Evolutionary conservation across 495 filamentous ascomycete genomes (phyloP), one percentile per base, ranked within the genome.

Genomic region (Glarea lozoyensis): DNA sequence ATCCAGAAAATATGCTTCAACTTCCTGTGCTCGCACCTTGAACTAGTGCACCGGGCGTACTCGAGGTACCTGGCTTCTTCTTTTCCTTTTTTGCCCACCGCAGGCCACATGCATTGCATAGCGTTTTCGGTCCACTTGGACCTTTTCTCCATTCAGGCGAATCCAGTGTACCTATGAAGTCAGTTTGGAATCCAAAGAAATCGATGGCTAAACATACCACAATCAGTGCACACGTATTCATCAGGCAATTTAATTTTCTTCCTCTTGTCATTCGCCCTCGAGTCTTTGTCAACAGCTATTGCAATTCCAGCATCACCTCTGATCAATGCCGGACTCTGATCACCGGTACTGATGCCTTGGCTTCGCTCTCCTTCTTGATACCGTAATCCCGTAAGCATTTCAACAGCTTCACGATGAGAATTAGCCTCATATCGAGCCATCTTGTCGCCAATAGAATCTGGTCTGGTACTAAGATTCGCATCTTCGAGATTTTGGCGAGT

Each of bases 141-240:
- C 92, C 92, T 57, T 95, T 97, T 43, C 92, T 73, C 92, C 92
- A 98, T 66, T 98, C 92, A 0, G 92, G 92, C 12, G 86, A 93
- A 52, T 96, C 92, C 2, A 88, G 68, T 2, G 86, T 93, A 6
- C 73, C 73, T 78, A 36, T 13, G 43, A 29, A 33, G 13, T n/a
- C 13, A 41, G 36, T 52, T 16, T 22, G 13, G 19, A 12, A 21
- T 34, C 27, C 33, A 20, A 38, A 13, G 9, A 19, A 24, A 20
- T 3, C 2, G 27, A 7, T 10, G 17, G 61, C 10, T 20, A 21
- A 31, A 61, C 64, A 33, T 61, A 62, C 90, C 92, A 65, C 92
- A 98, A 61, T 97, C 92, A 10, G 85, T 86, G 60, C 92, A 98
- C 23, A 94, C 85, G 60, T 97, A 95, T 66, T 97, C 92, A 51